phyloP scores from a whole-genome alignment of 805 yeast species.

The Yamadazyma phyllophila region DNA sequence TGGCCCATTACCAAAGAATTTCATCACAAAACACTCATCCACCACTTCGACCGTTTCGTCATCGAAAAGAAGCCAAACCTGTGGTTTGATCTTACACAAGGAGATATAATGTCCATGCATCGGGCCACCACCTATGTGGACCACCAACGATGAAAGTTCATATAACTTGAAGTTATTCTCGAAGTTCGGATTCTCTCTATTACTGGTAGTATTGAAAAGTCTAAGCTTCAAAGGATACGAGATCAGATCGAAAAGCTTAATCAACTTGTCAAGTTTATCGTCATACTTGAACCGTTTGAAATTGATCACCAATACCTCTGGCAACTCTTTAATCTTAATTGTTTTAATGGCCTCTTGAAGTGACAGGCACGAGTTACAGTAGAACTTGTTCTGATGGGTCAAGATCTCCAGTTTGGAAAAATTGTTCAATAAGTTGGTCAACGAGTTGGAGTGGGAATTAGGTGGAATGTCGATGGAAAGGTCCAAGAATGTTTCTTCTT shows the following conservation, averaged over 20 bases:
- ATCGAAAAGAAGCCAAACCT: slow-evolving; percentile 91
- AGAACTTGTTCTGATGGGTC: slow-evolving; percentile 84
- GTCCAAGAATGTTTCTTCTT: slow-evolving; percentile 86
- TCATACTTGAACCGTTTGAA: slow-evolving; percentile 90
- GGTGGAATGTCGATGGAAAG: slow-evolving; percentile 80
- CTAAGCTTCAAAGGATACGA: slow-evolving; percentile 73
- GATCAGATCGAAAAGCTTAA: slow-evolving; percentile 82
- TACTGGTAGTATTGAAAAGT: slow-evolving; percentile 61
- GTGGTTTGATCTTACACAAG: slow-evolving; percentile 69
- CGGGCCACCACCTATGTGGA: slow-evolving; percentile 97
- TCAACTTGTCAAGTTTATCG: slow-evolving; percentile 75
- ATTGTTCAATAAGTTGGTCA: slow-evolving; percentile 74
- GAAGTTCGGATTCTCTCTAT: slow-evolving; percentile 1
- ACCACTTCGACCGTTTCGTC: slow-evolving; percentile 93
- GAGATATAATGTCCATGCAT: slow-evolving; percentile 96
- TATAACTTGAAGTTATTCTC: slow-evolving; percentile 54
- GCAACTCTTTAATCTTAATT: slow-evolving; percentile 74
- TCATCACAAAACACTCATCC: slow-evolving; percentile 75
- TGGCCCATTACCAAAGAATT: slow-evolving; percentile 84
- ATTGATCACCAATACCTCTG: slow-evolving; percentile 78
- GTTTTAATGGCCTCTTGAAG: slow-evolving; percentile 93
- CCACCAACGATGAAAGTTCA: slow-evolving; percentile 81
- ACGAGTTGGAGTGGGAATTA: slow-evolving; percentile 53
- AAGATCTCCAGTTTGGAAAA: slow-evolving; percentile 85
- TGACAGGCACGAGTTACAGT: slow-evolving; percentile 86